These are phyloP conservation scores for Phytophthora citrophthora DNA, from an alignment of 352 stramenopile species.

Conservation along the genomic window DNA sequence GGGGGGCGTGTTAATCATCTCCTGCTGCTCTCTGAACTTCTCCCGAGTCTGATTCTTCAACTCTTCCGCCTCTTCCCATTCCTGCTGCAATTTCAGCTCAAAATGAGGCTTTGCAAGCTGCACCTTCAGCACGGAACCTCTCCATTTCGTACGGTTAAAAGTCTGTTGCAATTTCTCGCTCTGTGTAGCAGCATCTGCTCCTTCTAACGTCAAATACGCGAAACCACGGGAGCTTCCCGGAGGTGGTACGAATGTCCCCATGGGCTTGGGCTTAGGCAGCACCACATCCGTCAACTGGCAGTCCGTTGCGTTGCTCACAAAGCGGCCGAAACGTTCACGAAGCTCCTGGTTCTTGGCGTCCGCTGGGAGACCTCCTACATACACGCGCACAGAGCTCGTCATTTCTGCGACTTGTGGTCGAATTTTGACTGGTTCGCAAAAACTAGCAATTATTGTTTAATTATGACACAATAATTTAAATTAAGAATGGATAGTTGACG, in stretches of 20 bases:
- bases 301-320: slow-evolving; percentile 33
- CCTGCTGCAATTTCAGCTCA: slow-evolving; percentile 41
- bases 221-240: slow-evolving; percentile 45
- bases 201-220: slow-evolving; percentile 63
- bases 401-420: neutral
- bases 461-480: no score
- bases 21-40: slow-evolving; percentile 1
- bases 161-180: slow-evolving; percentile 60
- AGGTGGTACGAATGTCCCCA: slow-evolving; percentile 5
- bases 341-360: slow-evolving; percentile 60
- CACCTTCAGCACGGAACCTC: slow-evolving; percentile 61
- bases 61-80: slow-evolving; percentile 34
- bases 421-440: slow-evolving; percentile 10
- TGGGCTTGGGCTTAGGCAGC: slow-evolving; percentile 39
- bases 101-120: slow-evolving; percentile 65
- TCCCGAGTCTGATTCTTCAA: slow-evolving; percentile 1
- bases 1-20: neutral
- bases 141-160: slow-evolving; percentile 81
- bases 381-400: slow-evolving; percentile 50
- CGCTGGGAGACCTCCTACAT: slow-evolving; percentile 63
- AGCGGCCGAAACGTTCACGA: slow-evolving; percentile 64
- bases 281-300: slow-evolving; percentile 52
- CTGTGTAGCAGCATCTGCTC: slow-evolving; percentile 32
- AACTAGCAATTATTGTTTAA: no score
- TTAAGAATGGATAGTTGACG: no score